A percentile compares a stretch with the other conserved stretches of the same genome.
phyloP scores from a whole-genome alignment of 2,329 filamentous ascomycete species.

The Ascochyta pisi region DNA sequence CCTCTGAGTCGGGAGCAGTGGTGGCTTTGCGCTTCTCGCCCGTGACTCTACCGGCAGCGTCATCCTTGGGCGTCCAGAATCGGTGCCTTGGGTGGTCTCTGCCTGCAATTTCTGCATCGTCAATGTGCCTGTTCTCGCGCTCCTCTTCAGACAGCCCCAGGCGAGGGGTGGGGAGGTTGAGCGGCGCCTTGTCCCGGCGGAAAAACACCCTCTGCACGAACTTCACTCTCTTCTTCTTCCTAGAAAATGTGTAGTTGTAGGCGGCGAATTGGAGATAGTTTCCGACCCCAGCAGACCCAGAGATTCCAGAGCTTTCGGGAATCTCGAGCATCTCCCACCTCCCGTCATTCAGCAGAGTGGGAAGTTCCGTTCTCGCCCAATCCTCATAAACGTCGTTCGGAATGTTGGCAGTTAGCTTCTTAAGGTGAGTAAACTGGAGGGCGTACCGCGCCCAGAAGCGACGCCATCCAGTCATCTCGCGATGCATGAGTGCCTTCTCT shows the following conservation, averaged over 20 bases:
- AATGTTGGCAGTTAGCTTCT: conserved; percentile 43
- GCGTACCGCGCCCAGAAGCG: conserved; percentile 48
- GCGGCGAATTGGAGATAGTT: too few relatives aligned
- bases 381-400: conserved; percentile 44
- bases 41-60: neutral
- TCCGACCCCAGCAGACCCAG: too few relatives aligned
- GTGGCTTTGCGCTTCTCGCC: neutral
- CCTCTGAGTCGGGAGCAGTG: neutral
- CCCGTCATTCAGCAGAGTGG: conserved; percentile 29
- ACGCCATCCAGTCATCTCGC: conserved; percentile 46
- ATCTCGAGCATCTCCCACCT: conserved; percentile 45
- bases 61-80: conserved; percentile 28
- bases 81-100: conserved; percentile 26
- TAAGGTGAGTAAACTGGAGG: conserved; percentile 43
- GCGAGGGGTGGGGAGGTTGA: conserved; percentile 17
- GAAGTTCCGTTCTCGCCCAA: conserved; percentile 37
- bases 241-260: conserved; percentile 2
- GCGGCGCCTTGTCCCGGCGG: conserved; percentile 30
- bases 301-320: conserved; percentile 23
- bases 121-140: conserved; percentile 35
- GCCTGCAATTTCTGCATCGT: conserved; percentile 28
- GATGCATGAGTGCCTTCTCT: conserved; percentile 37
- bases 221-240: conserved; percentile 29
- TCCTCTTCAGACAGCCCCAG: conserved; percentile 22
- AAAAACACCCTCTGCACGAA: conserved; percentile 47